phyloP scores from a whole-genome alignment of 1,284 basidiomycete species.

The Pseudozyma sp. region DNA sequence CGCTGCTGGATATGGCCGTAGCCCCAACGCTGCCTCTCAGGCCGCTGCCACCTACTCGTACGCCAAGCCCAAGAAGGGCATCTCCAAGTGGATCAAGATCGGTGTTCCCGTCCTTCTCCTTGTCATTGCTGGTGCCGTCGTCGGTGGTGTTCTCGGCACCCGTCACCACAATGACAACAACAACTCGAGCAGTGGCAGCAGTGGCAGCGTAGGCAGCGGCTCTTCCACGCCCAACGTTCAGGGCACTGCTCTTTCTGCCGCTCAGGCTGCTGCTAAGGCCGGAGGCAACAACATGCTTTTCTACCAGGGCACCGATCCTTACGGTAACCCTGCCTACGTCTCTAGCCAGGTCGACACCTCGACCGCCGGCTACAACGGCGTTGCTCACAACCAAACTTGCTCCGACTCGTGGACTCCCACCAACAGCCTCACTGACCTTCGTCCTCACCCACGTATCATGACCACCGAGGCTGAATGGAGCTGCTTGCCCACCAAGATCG shows the following conservation, averaged over 20 bases:
- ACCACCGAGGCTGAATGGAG: conserved; percentile 93
- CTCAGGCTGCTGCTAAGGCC: conserved; percentile 75
- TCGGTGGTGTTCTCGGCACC: conserved; percentile 81
- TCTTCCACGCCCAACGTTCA: conserved; percentile 43
- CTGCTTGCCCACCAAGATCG: conserved; percentile 81
- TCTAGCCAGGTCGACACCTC: conserved; percentile 76
- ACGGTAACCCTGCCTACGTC: conserved; percentile 86
- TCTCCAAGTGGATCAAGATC: conserved; percentile 62
- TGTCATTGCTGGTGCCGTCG: conserved; percentile 74
- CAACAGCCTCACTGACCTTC: conserved; percentile 79
- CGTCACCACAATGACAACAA: conserved; percentile 71
- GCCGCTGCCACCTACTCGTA: conserved; percentile 61
- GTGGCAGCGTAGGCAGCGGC: conserved; percentile 59
- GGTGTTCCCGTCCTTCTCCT: conserved; percentile 59
- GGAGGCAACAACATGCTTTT: conserved; percentile 79
- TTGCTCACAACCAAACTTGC: conserved; percentile 30
- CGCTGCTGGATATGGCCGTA: conserved; percentile 22
- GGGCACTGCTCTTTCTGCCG: conserved; percentile 70
- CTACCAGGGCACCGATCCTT: conserved; percentile 74
- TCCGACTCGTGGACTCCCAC: conserved; percentile 64
- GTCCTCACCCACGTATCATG: conserved; percentile 88
- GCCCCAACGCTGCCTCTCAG: conserved; percentile 38
- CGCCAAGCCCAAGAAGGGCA: conserved; percentile 57
- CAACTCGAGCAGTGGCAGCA: conserved; percentile 63
- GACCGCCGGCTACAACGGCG: conserved; percentile 38